Base-by-base conservation (phyloP, 805 yeast species). In the Cyberlindnera japonica region DNA sequence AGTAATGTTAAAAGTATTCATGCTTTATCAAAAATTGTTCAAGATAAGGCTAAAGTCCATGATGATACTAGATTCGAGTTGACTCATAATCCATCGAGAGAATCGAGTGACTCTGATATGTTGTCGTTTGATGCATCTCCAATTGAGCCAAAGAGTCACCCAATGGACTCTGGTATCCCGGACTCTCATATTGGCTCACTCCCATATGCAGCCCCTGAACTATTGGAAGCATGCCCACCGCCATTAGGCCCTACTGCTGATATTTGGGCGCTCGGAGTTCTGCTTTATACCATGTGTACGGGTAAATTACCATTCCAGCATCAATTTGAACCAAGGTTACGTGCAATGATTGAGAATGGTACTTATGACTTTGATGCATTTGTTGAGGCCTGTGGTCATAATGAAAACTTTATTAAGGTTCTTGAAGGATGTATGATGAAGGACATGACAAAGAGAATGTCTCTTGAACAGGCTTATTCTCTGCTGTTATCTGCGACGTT, bases 181-280 rank as follows among this genome's bases (percentile, higher is more conserved):
- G 83, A 79, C 55, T 65, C 77, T 17, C 83, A 81, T 50, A 84
- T 87, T 35, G 98, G 98, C 0, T 89, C 96, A 1, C 67, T 90
- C 23, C 96, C 97, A 0, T 90, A 88, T 59, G 95, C 96, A 0
- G 77, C 95, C 0, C 98, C 98, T 0, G 96, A 90, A 57, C 68
- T 88, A 14, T 63, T 89, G 29, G 65, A 68, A 29, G 81, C 84
- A 1, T 69, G 70, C 32, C 85, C 88, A 66, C 79, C 54, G 67
- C 81, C 44, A 41, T 62, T 53, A 55, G 82, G 83, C 3, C 81
- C 85, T 2, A 65, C 77, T 28, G 81, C 90, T 1, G 98, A 90
- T 62, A 72, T 86, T 5, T 90, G 97, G 97, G 95, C 96, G 0
- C 70, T 85, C 33, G 98, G 97, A 4, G 85, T 89, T 1, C 64